Evolutionary conservation across 345 rosid species (phyloP), one percentile per base, ranked within the genome.

Genomic region (Salix viminalis): DNA sequence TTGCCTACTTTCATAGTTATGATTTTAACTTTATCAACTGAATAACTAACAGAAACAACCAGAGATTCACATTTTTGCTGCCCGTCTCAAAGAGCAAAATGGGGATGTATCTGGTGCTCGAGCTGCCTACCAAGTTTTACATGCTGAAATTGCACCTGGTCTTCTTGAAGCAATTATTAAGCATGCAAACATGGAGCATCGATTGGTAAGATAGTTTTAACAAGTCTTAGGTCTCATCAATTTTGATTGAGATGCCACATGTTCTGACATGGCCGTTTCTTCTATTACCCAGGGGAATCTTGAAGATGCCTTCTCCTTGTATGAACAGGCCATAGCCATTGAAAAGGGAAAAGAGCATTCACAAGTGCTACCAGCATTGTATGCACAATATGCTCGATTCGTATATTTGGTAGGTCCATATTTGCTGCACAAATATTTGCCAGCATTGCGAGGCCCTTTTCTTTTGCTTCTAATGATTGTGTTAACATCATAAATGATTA

Each of bases 271-370:
- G 26, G 39, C 77, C 67, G 8, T 79, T 69, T 77, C 41, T 80
- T 66, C 64, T 60, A 54, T 83, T 72, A 60, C 86, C 79, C 82
- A 96, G 98, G 97, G 94, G 14, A 92, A 91, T 67, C 84, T 90
- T 75, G 94, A 94, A 72, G 93, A 87, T 77, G 92, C 96, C 23
- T 89, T 86, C 76, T 87, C 91, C 7, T 76, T 92, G 76, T 96
- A 92, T 75, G 98, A 96, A 75, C 98, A 96, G 80, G 91, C 96
- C 44, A 94, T 90, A 81, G 91, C 99, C 75, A 90, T 94, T 84
- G 99, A 96, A 77, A 96, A 92, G 84, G 99, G 93, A 41, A 94
- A 92, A 89, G 98, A 94, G 73, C 89, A 90, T 78, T 92, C 97
- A 14, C 88, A 86, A 82, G 77, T 87, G 69, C 81, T 96, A 74